Evolutionary conservation across 495 filamentous ascomycete genomes (phyloP), one percentile per base, ranked within the genome.

Genomic region (Pseudotulostoma volvatum): DNA sequence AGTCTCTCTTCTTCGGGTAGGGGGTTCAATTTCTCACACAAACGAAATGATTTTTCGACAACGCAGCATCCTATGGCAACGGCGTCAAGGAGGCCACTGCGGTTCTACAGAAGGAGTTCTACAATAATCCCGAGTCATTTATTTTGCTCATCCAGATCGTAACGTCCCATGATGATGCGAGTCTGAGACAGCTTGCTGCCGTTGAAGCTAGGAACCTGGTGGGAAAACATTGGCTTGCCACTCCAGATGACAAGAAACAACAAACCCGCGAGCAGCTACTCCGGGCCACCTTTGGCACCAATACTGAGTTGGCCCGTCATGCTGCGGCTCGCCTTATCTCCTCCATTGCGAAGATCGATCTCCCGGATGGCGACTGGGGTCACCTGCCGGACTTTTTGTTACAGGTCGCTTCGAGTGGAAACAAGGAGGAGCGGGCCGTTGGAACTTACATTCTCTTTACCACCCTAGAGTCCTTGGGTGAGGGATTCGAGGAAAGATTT

Each of bases 361-460:
- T 94, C 38, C 71, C 81, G 47, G 76, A 92, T 51, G 81, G 79
- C 34, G 74, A 93, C 60, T 96, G 90, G 90, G 56, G 60, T 33
- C 81, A 92, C 25, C 68, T 96, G 23, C 73, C 88, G 31, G 70
- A 74, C 43, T 67, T 80, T 38, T 71, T 95, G 28, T 64, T 78
- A 40, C 75, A 74, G 46, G 81, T 86, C 20, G 76, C 79, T 21
- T 75, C 65, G 41, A 84, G 72, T 46, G 59, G 66, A 31, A 77
- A 79, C 44, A 73, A 82, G 34, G 68, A 70, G 19, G 81, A 94
- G 59, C 77, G 92, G 36, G 86, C 92, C 49, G 83, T 96, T 25
- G 84, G 78, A 32, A 74, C 86, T 42, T 97, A 90, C 59, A 84
- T 97, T 44, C 76, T 96, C 36, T 94, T 74, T 63, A 90, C 85